Evolutionary conservation across 352 stramenopile species (phyloP), one percentile per base, ranked within the genome.

Genomic region (Globisporangium paddicum): DNA sequence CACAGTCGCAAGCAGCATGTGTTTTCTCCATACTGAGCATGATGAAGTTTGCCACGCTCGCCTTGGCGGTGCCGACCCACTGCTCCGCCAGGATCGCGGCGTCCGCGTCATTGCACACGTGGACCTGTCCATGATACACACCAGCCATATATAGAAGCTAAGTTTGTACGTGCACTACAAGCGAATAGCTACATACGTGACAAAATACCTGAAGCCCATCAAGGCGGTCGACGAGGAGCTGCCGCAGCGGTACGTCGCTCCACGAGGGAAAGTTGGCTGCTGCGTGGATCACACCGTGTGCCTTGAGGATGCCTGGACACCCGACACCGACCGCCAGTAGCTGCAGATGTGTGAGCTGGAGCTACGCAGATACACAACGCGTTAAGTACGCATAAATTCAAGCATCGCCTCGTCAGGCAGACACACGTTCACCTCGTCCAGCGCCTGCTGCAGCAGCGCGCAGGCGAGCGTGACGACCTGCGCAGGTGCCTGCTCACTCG

Each of bases 61-160:
- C 62, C 48, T 81, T 85, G 10, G 85, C 85, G 7, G 68, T 78
- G 52, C 85, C 85, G 26, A 93, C 76, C 85, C 82, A 95, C 50
- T 89, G 72, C 62, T 95, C 85, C 9, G 85, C 85, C 50, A 90
- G 55, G 48, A 93, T 84, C 58, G 85, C 85, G 11, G 85, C 85
- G 57, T 94, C 85, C 3, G 85, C 85, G 47, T 94, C 85, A 26
- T 94, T 94, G 60, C 76, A 87, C 30, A 94, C 34, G 2, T 64
- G 66, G 0, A 86, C 72, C 60, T 85, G 32, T 7, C n/a, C 10
- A 28, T 9, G 19, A n/a, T 57, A 40, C 65, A 25, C 21, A 44
- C 5, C 8, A 18, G 2, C 9, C 3, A 6, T 32, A n/a, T n/a
- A n/a, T n/a, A n/a, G n/a, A 32, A 32, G 28, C 6, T 32, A 32